These are phyloP conservation scores for Psilocybe subaeruginosa DNA, from an alignment of 768 basidiomycete genomes.

Conservation along the genomic window DNA sequence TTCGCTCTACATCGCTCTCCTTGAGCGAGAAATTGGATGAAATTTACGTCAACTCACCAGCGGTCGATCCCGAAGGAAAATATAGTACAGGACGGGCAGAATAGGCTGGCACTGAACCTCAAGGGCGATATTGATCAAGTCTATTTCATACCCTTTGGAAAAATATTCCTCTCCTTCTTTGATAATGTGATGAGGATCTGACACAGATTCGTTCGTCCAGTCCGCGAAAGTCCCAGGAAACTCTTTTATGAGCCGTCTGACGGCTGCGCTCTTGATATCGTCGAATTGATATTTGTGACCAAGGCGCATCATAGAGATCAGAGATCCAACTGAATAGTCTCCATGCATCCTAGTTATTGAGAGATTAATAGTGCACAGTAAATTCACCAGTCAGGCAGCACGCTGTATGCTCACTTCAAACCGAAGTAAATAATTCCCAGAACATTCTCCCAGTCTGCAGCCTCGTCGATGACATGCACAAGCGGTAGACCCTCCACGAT, in stretches of 20 bases:
- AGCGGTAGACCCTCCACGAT: conserved; percentile 9
- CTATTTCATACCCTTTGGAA: not conserved
- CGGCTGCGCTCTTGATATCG: not conserved
- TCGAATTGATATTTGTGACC: not conserved
- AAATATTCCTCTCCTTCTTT: not conserved
- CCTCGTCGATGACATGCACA: conserved; percentile 4
- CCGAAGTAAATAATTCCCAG: not conserved
- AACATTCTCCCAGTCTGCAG: conserved; percentile 3
- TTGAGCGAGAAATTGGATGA: not conserved
- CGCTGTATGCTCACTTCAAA: not conserved
- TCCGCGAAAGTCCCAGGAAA: not conserved
- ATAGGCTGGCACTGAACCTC: not conserved
- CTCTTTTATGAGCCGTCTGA: not conserved
- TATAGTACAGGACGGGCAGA: not conserved
- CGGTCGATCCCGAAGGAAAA: not conserved
- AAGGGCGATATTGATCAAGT: conserved; percentile 1
- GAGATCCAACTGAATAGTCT: not conserved
- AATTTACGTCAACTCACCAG: not conserved
- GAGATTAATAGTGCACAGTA: not conserved
- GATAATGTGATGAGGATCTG: not conserved
- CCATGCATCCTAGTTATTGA: not conserved
- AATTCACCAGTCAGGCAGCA: no score
- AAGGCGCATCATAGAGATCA: not conserved
- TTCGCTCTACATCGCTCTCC: not conserved
- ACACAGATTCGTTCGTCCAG: not conserved